Conservation (phyloP, 2,329 filamentous ascomycete genomes). For the Epichloe scottii region DNA sequence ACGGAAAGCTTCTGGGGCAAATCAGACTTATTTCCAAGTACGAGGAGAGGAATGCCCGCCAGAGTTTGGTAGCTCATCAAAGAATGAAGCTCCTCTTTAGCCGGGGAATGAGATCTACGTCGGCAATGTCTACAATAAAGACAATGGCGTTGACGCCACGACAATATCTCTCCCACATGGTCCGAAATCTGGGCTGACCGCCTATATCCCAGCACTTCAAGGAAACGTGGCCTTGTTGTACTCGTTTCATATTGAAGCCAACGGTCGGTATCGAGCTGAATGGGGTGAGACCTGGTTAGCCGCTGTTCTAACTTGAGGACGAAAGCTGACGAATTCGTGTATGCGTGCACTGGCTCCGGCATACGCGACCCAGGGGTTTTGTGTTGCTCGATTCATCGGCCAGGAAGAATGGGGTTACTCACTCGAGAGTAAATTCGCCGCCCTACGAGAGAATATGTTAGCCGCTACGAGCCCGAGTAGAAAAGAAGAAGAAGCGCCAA, state of each 20-base stretch:
- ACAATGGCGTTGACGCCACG: conserved; percentile 95
- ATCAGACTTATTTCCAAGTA: conserved; percentile 95
- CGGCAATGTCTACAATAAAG: conserved; percentile 95
- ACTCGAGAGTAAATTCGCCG: conserved; percentile 98
- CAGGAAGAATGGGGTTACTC: conserved; percentile 29
- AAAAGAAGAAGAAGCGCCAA: neutral
- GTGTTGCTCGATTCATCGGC: neutral
- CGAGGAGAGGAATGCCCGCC: conserved; percentile 80
- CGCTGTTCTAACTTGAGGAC: neutral
- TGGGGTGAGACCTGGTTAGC: conserved; percentile 4
- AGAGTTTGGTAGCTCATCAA: conserved; percentile 76
- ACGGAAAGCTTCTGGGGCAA: conserved; percentile 82
- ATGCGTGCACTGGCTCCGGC: neutral
- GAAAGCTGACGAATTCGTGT: neutral
- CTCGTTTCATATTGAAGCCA: conserved; percentile 97
- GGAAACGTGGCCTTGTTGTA: conserved; percentile 95
- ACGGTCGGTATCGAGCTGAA: conserved; percentile 93
- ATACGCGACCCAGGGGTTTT: neutral
- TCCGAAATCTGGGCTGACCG: conserved; percentile 89
- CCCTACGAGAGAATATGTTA: conserved; percentile 43
- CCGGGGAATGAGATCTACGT: conserved; percentile 65
- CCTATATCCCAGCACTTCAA: conserved; percentile 99
- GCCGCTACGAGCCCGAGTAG: neutral
- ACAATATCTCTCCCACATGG: conserved; percentile 99
- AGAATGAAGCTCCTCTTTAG: conserved; percentile 83